These are phyloP conservation scores for Hyaloscypha finlandica DNA, from an alignment of 495 filamentous ascomycete species.

Conservation along the genomic window DNA sequence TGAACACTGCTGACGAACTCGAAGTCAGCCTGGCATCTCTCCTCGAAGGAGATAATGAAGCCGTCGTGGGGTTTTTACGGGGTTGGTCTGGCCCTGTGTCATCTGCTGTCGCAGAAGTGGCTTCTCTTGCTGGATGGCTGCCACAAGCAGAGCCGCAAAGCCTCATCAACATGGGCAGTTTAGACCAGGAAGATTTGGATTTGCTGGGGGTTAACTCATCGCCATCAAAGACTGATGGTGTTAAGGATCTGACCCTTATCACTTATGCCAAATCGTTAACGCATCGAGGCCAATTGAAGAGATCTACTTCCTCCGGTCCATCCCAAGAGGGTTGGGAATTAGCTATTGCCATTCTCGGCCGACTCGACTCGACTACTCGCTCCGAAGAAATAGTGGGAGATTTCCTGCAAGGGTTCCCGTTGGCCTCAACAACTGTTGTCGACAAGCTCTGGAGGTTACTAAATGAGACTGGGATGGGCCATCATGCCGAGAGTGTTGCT, in stretches of 20 bases:
- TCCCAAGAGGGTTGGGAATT: slow-evolving; percentile 79
- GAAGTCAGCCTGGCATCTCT: slow-evolving; percentile 80
- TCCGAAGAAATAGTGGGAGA: slow-evolving; percentile 68
- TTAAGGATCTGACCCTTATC: slow-evolving; percentile 72
- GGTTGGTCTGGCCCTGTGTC: slow-evolving; percentile 77
- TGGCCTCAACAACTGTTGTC: slow-evolving; percentile 65
- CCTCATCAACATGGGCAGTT: slow-evolving; percentile 43
- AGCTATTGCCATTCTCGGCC: slow-evolving; percentile 71
- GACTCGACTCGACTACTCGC: slow-evolving; percentile 65
- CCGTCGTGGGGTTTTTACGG: slow-evolving; percentile 69
- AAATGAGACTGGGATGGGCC: slow-evolving; percentile 66
- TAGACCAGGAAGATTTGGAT: slow-evolving; percentile 58
- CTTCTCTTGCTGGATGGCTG: slow-evolving; percentile 74
- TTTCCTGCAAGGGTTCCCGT: slow-evolving; percentile 62
- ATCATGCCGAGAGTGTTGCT: slow-evolving; percentile 70
- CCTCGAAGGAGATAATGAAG: slow-evolving; percentile 75
- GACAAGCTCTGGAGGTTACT: slow-evolving; percentile 75
- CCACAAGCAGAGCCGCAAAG: slow-evolving; percentile 48
- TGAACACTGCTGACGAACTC: slow-evolving; percentile 69
- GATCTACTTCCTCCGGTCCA: slow-evolving; percentile 32
- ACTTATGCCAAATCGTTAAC: slow-evolving; percentile 66
- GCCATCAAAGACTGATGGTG: slow-evolving; percentile 47
- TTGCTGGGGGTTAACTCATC: slow-evolving; percentile 51
- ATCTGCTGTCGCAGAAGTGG: slow-evolving; percentile 77
- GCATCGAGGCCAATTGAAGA: slow-evolving; percentile 41